phyloP scores from a whole-genome alignment of 495 filamentous ascomycete species.

The Penicillium lagena region DNA sequence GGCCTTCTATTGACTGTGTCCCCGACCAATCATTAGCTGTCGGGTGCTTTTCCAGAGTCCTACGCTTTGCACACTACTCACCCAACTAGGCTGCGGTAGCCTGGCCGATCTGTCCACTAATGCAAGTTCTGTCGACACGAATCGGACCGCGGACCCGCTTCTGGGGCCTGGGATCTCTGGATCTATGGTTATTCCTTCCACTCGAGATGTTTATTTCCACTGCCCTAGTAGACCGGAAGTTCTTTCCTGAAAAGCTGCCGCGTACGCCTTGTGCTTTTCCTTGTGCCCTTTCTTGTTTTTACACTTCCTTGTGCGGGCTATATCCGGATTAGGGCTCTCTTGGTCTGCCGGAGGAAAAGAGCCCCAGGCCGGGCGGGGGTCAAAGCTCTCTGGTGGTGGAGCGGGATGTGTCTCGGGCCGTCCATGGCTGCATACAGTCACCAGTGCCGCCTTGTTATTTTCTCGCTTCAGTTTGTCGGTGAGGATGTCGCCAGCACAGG shows the following conservation, averaged over 20 bases:
- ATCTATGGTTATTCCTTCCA: slow-evolving; percentile 5
- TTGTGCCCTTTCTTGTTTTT: slow-evolving; percentile 2
- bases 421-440: background rate
- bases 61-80: slow-evolving; percentile 7
- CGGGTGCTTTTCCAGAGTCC: slow-evolving; percentile 6
- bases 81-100: slow-evolving; percentile 19
- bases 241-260: slow-evolving; percentile 16
- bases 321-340: slow-evolving; percentile 1
- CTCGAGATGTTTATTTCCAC: background rate
- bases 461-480: slow-evolving; percentile 23
- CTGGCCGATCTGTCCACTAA: slow-evolving; percentile 22
- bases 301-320: slow-evolving; percentile 2
- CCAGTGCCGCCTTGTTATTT: slow-evolving; percentile 3
- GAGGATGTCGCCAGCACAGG: slow-evolving; percentile 19
- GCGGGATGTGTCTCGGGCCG: background rate
- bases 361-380: background rate
- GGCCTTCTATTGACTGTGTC: slow-evolving; percentile 4
- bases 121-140: slow-evolving; percentile 9
- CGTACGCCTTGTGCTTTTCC: slow-evolving; percentile 5
- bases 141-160: slow-evolving; percentile 6
- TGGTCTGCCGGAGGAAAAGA: background rate
- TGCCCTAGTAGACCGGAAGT: slow-evolving; percentile 6
- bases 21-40: slow-evolving; percentile 9
- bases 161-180: slow-evolving; percentile 9
- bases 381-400: background rate